Evolutionary conservation across 2,329 filamentous ascomycete species (phyloP).

Genomic region (Amylocarpus encephaloides): DNA sequence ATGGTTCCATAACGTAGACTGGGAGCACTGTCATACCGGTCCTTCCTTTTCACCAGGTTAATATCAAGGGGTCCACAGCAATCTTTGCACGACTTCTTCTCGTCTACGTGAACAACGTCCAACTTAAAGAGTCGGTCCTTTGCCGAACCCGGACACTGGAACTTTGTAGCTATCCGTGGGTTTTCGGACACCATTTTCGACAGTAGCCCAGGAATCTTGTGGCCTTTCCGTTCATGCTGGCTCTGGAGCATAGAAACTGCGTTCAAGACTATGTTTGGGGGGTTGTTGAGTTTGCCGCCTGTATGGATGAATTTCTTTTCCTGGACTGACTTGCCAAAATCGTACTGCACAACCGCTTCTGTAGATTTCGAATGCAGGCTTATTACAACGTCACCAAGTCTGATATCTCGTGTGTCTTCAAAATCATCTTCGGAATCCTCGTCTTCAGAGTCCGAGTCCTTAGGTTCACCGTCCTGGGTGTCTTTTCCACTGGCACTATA

Average conservation of each 20-base stretch:
- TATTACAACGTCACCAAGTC: conserved; percentile 26
- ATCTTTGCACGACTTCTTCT: background rate
- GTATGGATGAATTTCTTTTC: conserved; percentile 15
- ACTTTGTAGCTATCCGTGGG: background rate
- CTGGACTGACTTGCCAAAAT: conserved; percentile 15
- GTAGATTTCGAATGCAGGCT: conserved; percentile 7
- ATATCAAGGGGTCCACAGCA: background rate
- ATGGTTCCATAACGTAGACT: conserved; percentile 11
- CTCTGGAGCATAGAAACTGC: conserved; percentile 22
- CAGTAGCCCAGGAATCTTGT: background rate
- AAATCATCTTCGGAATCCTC: background rate
- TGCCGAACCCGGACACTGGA: background rate
- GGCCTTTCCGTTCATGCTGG: background rate
- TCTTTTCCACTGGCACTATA: background rate
- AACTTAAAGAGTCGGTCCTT: background rate
- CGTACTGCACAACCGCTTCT: conserved; percentile 13
- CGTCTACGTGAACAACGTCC: background rate
- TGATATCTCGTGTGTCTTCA: conserved; percentile 19
- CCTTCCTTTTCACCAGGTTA: background rate
- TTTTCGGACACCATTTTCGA: background rate
- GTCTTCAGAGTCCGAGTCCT: background rate
- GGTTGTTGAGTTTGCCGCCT: conserved; percentile 16
- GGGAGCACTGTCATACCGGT: background rate
- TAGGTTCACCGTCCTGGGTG: background rate
- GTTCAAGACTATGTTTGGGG: conserved; percentile 18